Conservation (phyloP, 2,329 filamentous ascomycete species). For the Stagonosporopsis rhizophila region DNA sequence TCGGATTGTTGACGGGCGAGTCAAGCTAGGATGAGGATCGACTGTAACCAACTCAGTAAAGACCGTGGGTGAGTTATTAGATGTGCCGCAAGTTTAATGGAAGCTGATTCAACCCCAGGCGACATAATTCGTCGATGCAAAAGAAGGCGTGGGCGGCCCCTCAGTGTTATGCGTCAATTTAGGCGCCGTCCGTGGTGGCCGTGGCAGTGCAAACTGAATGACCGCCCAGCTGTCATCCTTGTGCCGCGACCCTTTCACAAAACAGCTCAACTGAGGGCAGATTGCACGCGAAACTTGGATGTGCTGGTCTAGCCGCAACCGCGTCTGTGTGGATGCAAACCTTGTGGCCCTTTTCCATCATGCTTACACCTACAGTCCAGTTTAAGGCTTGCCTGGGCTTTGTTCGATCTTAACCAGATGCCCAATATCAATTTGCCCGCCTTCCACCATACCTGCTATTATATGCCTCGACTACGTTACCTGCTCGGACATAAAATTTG, state of each 20-base stretch:
- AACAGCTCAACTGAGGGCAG: not conserved
- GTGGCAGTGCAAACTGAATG: not conserved
- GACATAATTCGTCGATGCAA: not conserved
- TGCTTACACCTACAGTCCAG: not conserved
- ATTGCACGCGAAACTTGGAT: not conserved
- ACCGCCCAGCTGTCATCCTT: not conserved
- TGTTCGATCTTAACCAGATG: not conserved
- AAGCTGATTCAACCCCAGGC: not conserved
- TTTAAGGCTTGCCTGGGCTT: not conserved
- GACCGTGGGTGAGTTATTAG: too few relatives aligned
- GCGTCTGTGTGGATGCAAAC: constrained; percentile 1
- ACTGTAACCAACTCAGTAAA: not conserved
- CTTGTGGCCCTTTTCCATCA: constrained; percentile 1
- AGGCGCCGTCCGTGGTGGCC: not conserved
- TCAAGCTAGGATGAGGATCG: constrained; percentile 2
- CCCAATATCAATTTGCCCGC: not conserved
- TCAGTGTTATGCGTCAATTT: not conserved
- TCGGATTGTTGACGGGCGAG: not conserved
- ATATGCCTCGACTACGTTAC: not conserved
- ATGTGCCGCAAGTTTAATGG: not conserved
- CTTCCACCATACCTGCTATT: not conserved
- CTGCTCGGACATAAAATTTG: not conserved
- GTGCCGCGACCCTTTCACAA: not conserved
- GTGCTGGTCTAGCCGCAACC: not conserved
- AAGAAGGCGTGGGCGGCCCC: not conserved